A percentile compares a stretch with the other conserved stretches of the same genome.
Conservation (phyloP, 1,139 yeast species). For the Zygoascus sp. region DNA sequence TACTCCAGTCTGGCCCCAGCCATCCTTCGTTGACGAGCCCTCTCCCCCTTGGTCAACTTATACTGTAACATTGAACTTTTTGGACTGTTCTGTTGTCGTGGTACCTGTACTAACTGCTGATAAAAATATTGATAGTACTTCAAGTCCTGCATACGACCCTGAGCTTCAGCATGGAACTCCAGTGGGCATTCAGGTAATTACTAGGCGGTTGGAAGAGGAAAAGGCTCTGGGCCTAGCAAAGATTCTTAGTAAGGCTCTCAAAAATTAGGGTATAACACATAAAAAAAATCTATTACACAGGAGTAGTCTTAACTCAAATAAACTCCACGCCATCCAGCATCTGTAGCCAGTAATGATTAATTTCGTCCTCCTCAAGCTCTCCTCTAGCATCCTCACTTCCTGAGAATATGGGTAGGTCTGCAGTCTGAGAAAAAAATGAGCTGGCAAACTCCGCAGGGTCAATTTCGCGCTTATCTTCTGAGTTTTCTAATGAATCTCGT, state of each 20-base stretch:
- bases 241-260: slow-evolving; percentile 17
- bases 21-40: slow-evolving; percentile 38
- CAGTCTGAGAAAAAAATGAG: slow-evolving; percentile 9
- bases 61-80: slow-evolving; percentile 44
- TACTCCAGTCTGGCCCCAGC: slow-evolving; percentile 48
- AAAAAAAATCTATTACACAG: no score
- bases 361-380: slow-evolving; percentile 2
- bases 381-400: no score
- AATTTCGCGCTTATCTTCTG: slow-evolving; percentile 4
- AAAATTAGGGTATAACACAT: neutral
- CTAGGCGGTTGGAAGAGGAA: slow-evolving; percentile 47
- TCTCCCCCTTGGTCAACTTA: slow-evolving; percentile 28
- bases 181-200: slow-evolving; percentile 46
- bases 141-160: slow-evolving; percentile 36
- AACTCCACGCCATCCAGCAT: slow-evolving; percentile 4
- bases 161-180: slow-evolving; percentile 46
- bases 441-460: slow-evolving; percentile 11
- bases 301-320: neutral
- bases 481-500: slow-evolving; percentile 1
- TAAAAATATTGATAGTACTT: slow-evolving; percentile 34
- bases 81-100: slow-evolving; percentile 44
- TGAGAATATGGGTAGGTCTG: neutral
- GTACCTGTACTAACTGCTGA: slow-evolving; percentile 47
- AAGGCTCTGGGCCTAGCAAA: slow-evolving; percentile 41
- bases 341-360: slow-evolving; percentile 12